Evolutionary conservation across 129 eudicot species (phyloP), one percentile per base, ranked within the genome.

Genomic region (Smallanthus sonchifolius): DNA sequence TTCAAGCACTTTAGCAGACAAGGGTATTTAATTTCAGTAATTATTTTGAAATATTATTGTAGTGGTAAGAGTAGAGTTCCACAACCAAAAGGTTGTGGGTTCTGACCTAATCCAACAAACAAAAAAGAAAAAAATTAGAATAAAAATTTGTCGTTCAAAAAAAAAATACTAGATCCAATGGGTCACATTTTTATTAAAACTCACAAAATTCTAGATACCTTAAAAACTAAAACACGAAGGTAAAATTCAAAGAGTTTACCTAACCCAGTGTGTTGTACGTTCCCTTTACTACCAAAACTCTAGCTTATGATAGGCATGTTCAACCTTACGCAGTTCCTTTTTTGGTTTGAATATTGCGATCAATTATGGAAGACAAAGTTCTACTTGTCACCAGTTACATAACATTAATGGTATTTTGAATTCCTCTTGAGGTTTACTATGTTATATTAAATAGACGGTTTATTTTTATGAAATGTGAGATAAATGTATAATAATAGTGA

Each of bases 271-370:
- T 36, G 72, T 49, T 47, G 78, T 61, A 3, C 3, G 51, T 13
- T n/a, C 72, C 54, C 62, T 75, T 38, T 65, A 63, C 37, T 10
- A 63, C 73, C 64, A 49, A 75, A 75, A 48, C 17, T 75, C 40
- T 24, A 36, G 65, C 10, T 64, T 38, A 57, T 28, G 65, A 57
- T 63, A 63, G 52, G 62, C 59, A 62, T 62, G 48, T 13, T 63
- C 47, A 55, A 55, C 65, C 65, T 57, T 30, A 30, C 5, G 61
- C 70, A 16, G 28, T 45, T 74, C 35, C 65, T 62, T 61, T 37
- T 61, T 16, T 30, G n/a, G 5, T 57, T 24, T 24, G 38, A 30
- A 57, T 57, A 11, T 57, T 57, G 64, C 37, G 10, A 20, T 57
- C n/a, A 28, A 28, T 57, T 52, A 52, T 52, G 60, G 37, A 57